phyloP scores from a whole-genome alignment of 2,329 filamentous ascomycete species.

The Talaromyces funiculosus region DNA sequence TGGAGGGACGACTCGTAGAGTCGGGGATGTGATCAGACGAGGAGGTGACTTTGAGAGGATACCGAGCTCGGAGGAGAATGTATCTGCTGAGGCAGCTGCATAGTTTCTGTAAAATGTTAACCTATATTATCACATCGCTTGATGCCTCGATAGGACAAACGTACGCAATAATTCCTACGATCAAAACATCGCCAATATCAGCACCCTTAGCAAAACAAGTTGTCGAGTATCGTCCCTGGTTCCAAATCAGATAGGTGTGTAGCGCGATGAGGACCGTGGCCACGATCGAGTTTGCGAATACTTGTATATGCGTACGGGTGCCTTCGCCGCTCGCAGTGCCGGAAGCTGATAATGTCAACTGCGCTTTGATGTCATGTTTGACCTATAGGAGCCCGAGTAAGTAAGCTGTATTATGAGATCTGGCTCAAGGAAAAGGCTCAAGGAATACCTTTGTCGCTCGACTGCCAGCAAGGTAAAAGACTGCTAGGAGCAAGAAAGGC shows the following conservation, averaged over 20 bases:
- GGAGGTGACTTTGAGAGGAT: constrained; percentile 74
- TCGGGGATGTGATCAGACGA: constrained; percentile 76
- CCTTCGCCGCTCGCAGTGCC: constrained; percentile 72
- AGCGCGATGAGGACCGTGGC: constrained; percentile 61
- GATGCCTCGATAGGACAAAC: constrained; percentile 12
- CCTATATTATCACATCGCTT: not conserved
- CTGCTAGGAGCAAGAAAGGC: constrained; percentile 75
- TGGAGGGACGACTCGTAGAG: constrained; percentile 70
- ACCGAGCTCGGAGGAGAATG: constrained; percentile 89
- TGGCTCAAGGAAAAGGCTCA: no score
- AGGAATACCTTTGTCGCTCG: constrained; percentile 68
- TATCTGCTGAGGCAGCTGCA: constrained; percentile 85
- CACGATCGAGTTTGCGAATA: constrained; percentile 79
- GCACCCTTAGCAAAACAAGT: constrained; percentile 37
- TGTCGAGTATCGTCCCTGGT: constrained; percentile 11
- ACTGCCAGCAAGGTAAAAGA: constrained; percentile 84
- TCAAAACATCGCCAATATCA: constrained; percentile 31
- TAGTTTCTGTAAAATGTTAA: constrained; percentile 58
- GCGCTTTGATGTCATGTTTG: constrained; percentile 80
- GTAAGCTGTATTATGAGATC: not conserved
- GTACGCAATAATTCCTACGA: constrained; percentile 39
- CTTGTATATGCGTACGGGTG: constrained; percentile 77
- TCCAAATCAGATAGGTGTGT: constrained; percentile 43
- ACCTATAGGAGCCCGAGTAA: constrained; percentile 47
- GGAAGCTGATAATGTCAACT: constrained; percentile 69